Base-by-base conservation (phyloP, 805 yeast species). In the Grigorovia yakushimaensis region DNA sequence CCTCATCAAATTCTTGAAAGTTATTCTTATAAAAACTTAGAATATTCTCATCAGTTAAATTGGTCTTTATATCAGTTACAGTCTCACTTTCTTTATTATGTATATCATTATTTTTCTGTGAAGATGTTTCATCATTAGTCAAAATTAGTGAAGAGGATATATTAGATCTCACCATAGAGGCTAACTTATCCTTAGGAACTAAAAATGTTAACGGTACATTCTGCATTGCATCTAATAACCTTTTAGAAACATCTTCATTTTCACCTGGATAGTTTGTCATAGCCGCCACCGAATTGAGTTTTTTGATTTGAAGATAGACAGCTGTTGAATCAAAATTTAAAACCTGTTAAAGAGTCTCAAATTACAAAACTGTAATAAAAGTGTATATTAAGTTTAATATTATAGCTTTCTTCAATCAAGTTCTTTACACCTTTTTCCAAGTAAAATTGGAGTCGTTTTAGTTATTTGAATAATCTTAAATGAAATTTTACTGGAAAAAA, bases 261-360 rank as follows among this genome's bases (percentile, higher is more conserved):
- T 62, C 64, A 17, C 65, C 66, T 10, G 67, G 66, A 42, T 51
- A 62, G 19, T 44, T 54, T 36, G 59, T 45, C 62, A 59, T 62
- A 53, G 61, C 61, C 64, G 64, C 61, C 60, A 52, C 43, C 27
- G 42, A 11, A 35, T 27, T 38, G 17, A 18, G n/a, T 17, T 27
- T 33, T 33, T 33, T 15, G n/a, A 27, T 10, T 5, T 5, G 9
- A 15, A 4, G 33, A 27, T 27, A 15, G 13, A 15, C 33, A 27
- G 33, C 13, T 10, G 3, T 10, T 2, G 3, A 27, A 27, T 27
- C 15, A 27, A 10, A 27, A 15, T 27, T 27, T 15, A 15, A 27
- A 15, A 10, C 13, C 13, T 5, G 33, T 27, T n/a, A n/a, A n/a
- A n/a, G n/a, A n/a, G n/a, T n/a, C n/a, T n/a, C n/a, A n/a, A n/a